Evolutionary conservation across 2,329 filamentous ascomycete genomes (phyloP), one percentile per base, ranked within the genome.

Genomic region (Xylariaceae sp.): DNA sequence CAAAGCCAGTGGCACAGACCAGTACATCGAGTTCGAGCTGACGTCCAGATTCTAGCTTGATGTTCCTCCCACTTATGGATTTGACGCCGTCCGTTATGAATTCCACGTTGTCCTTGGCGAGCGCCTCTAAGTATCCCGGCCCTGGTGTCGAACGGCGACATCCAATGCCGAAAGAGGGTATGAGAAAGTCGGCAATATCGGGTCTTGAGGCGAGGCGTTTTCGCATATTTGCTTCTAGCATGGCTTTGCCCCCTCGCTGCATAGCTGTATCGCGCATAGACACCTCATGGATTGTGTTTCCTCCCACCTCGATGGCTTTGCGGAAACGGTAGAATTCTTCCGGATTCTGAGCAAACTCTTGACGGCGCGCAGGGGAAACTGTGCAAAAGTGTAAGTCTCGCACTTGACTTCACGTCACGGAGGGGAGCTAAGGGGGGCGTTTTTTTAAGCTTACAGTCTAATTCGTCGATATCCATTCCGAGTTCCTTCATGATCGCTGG

Each of bases 141-240:
- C 75, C 76, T 2, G 74, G 75, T 1, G 75, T 78, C 12, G 71
- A 60, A 46, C 74, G 74, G 34, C 72, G 70, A 60, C 74, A 77
- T n/a, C 73, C 73, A 3, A 73, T 66, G 1, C 69, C 68, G 55
- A 75, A 75, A 41, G 67, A 66, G 0, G 76, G 75, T 45, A 75
- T 69, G 31, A 78, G 67, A 33, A 68, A 67, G 10, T 72, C 63
- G 31, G 71, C 67, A 42, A 77, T 73, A 55, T 74, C 73, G 0
- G 77, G 75, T 38, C 75, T 75, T 39, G 66, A 59, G 16, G 66
- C 54, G 9, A 79, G 69, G 1, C 70, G 69, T 47, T 68, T 51
- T 38, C 63, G 64, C 75, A 78, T 79, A 45, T 66, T 63, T 1
- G 50, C 54, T 14, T 61, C 58, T 56, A 74, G 75, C 14, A 58